Evolutionary conservation across 1,284 basidiomycete species (phyloP), one percentile per base, ranked within the genome.

Genomic region (Fistulina hepatica): DNA sequence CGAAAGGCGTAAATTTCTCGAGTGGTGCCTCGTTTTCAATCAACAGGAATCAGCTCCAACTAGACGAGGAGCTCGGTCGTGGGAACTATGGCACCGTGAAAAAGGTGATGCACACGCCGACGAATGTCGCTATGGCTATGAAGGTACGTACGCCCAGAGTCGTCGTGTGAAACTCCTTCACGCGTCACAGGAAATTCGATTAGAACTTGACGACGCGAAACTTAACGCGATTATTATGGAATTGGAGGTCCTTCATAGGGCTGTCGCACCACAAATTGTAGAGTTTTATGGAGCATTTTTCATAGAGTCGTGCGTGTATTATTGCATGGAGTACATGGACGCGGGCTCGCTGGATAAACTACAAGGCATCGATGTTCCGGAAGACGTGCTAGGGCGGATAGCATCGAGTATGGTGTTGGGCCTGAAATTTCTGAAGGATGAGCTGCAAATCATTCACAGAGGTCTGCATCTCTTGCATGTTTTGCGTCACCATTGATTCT

Each of bases 261-360:
- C 93, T 3, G 74, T 82, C 19, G 80, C 85, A 10, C 83, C 84
- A 5, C 81, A 90, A 56, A 97, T 98, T 48, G 89, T 98, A 54
- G 94, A 97, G 50, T 98, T 98, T 52, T 97, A 95, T 59, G 94
- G 94, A 31, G 94, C 94, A 3, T 98, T 98, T 67, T 97, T 97
- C 58, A 92, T 97, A 59, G 94, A 98, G 58, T 89, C 84, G 17
- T 98, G 88, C 59, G 94, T 98, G 24, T 97, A 97, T 62, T 97
- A 97, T 61, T 97, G 94, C 63, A 97, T 98, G 92, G 94, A 98
- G 65, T 91, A 83, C 61, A 97, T 98, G 94, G 92, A 98, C 54
- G 91, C 89, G 3, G 91, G 93, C 12, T 86, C 81, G 40, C 69
- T 98, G 34, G 94, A 97, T 58, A 91, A 88, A 46, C 71, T 97